Conservation (phyloP, 192 early-diverging fungal species). For the Backusella tarrabulga region DNA sequence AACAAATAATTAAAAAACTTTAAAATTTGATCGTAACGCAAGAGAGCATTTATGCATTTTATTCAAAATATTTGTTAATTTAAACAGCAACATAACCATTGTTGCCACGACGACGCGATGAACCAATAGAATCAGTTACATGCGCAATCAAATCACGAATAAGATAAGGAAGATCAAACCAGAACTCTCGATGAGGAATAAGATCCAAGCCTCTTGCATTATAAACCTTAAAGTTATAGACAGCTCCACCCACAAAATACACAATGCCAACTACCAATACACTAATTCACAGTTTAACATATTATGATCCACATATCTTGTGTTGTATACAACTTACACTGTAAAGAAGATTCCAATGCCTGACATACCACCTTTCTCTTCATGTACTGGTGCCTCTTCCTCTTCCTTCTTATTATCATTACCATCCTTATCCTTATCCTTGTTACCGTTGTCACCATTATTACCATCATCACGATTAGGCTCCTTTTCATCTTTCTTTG, state of each 20-base stretch:
- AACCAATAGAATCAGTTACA: conserved; percentile 22
- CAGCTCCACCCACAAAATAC: conserved; percentile 37
- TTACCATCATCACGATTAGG: background rate
- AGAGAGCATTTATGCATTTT: too few species aligned
- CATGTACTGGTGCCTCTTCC: background rate
- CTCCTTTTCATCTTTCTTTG: conserved; percentile 1
- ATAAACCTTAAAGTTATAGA: conserved; percentile 35
- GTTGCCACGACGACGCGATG: conserved; percentile 25
- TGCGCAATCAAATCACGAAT: conserved; percentile 22
- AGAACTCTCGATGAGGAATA: conserved; percentile 28
- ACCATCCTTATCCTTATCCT: background rate
- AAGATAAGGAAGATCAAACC: conserved; percentile 14
- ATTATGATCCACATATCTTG: background rate
- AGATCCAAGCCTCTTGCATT: conserved; percentile 37
- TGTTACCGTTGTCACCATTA: background rate
- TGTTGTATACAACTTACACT: conserved; percentile 2
- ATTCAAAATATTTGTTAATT: background rate
- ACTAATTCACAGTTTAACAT: background rate
- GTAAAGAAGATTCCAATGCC: conserved; percentile 23
- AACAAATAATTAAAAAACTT: too few species aligned
- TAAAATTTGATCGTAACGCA: too few species aligned
- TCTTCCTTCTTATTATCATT: background rate
- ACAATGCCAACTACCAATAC: background rate
- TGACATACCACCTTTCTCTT: conserved; percentile 11
- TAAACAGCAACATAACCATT: conserved; percentile 36